Evolutionary conservation across 345 rosid genomes (phyloP).

Genomic region (Linum lewisii): DNA sequence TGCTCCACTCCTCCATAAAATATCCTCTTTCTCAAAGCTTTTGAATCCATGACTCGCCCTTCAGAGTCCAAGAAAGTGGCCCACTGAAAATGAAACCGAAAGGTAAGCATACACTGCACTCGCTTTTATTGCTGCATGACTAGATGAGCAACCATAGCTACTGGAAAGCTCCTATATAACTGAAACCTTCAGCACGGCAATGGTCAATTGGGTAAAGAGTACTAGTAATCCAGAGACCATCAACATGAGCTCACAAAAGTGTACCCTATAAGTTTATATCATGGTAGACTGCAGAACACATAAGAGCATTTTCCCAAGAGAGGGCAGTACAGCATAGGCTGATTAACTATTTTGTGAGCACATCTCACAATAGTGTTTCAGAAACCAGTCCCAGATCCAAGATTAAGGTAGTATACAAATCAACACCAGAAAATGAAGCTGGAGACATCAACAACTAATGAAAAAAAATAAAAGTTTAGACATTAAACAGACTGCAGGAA

Average conservation of each 20-base stretch:
- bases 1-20: constrained; percentile 93
- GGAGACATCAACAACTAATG: neutral
- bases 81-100: constrained; percentile 42
- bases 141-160: too few relatives aligned
- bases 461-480: too few relatives aligned
- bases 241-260: neutral
- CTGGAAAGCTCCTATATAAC: neutral
- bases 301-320: neutral
- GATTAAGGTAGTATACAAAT: neutral
- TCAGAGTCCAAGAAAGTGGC: constrained; percentile 74
- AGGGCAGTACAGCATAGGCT: neutral
- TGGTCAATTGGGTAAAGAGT: neutral
- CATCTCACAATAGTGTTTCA: neutral
- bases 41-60: constrained; percentile 65
- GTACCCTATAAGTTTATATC: neutral
- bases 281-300: constrained; percentile 1
- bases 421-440: neutral
- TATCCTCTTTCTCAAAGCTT: constrained; percentile 67
- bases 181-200: neutral
- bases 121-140: neutral
- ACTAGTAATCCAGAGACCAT: neutral
- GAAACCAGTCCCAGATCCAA: constrained; percentile 3
- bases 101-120: neutral
- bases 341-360: neutral
- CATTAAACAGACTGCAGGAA: neutral